phyloP scores from a whole-genome alignment of 2,329 filamentous ascomycete genomes.

The Thielaviopsis musarum region DNA sequence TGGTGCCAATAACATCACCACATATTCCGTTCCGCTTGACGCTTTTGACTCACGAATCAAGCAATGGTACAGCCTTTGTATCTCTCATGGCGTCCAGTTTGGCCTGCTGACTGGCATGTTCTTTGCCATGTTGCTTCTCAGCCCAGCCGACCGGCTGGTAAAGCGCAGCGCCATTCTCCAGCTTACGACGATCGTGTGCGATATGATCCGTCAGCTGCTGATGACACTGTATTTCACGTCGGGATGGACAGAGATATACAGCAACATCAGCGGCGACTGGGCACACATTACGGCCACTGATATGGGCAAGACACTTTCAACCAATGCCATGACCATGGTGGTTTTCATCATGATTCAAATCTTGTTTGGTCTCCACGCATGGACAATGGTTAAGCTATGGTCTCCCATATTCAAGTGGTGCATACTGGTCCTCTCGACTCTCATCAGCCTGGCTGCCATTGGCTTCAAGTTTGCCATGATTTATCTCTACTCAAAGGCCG shows the following conservation, averaged over 20 bases:
- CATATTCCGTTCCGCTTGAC: not conserved
- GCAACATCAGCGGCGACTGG: constrained; percentile 37
- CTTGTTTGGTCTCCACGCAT: constrained; percentile 34
- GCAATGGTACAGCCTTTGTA: constrained; percentile 23
- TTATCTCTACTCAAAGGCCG: constrained; percentile 16
- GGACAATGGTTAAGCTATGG: constrained; percentile 35
- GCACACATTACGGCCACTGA: constrained; percentile 26
- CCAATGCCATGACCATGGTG: constrained; percentile 26
- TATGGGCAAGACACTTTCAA: constrained; percentile 22
- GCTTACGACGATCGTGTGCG: constrained; percentile 38
- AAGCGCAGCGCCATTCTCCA: constrained; percentile 53
- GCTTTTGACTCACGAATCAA: constrained; percentile 20
- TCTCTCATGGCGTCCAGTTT: constrained; percentile 55
- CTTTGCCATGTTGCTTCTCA: constrained; percentile 48
- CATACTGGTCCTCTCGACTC: constrained; percentile 14
- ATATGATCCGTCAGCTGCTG: constrained; percentile 41
- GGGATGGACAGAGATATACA: constrained; percentile 44
- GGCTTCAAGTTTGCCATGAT: constrained; percentile 16
- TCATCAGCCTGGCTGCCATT: constrained; percentile 16
- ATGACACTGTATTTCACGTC: constrained; percentile 43
- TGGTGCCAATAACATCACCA: not conserved
- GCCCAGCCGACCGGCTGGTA: constrained; percentile 44
- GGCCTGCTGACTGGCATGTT: constrained; percentile 51
- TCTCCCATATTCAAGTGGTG: constrained; percentile 20
- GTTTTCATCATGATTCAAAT: constrained; percentile 29